phyloP scores from a whole-genome alignment of 768 basidiomycete genomes.

The Tremella yokohamensis region DNA sequence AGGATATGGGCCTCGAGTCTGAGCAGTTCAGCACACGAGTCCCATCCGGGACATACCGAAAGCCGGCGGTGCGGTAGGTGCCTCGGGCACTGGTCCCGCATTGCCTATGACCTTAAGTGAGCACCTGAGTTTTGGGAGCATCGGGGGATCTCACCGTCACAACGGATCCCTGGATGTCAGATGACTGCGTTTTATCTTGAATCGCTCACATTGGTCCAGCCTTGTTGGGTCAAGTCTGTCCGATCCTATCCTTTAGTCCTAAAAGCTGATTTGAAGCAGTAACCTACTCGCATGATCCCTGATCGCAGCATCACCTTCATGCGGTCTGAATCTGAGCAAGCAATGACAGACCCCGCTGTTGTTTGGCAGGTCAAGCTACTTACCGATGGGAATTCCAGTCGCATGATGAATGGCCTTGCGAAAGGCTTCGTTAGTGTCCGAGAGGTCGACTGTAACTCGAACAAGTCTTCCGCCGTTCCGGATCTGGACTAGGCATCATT shows the following conservation, averaged over 20 bases:
- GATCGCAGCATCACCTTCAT: slow-evolving; percentile 99
- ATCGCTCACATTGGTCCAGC: slow-evolving; percentile 4
- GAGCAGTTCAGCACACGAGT: background rate
- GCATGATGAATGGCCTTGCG: slow-evolving; percentile 75
- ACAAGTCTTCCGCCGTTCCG: too few relatives aligned
- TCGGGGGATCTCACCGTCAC: background rate
- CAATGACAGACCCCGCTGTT: slow-evolving; percentile 36
- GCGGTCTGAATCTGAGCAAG: slow-evolving; percentile 57
- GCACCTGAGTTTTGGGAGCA: too few relatives aligned
- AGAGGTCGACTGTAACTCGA: slow-evolving; percentile 69
- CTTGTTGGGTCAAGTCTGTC: background rate
- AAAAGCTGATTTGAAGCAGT: background rate
- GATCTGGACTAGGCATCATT: too few relatives aligned
- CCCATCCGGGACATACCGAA: slow-evolving; percentile 59
- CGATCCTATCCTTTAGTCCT: background rate
- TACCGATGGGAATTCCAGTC: slow-evolving; percentile 66
- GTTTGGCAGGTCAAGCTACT: slow-evolving; percentile 4
- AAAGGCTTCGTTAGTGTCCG: slow-evolving; percentile 62
- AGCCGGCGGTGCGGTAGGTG: slow-evolving; percentile 70
- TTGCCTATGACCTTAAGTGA: slow-evolving; percentile 67
- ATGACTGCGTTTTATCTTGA: background rate
- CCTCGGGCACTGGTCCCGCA: slow-evolving; percentile 84
- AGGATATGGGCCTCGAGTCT: background rate
- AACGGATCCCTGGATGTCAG: background rate
- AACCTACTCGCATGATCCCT: slow-evolving; percentile 73